Percentiles rank a stretch among this genome's conserved stretches.
Conservation (phyloP, 2,329 filamentous ascomycete species). For the Fusarium avenaceum region DNA sequence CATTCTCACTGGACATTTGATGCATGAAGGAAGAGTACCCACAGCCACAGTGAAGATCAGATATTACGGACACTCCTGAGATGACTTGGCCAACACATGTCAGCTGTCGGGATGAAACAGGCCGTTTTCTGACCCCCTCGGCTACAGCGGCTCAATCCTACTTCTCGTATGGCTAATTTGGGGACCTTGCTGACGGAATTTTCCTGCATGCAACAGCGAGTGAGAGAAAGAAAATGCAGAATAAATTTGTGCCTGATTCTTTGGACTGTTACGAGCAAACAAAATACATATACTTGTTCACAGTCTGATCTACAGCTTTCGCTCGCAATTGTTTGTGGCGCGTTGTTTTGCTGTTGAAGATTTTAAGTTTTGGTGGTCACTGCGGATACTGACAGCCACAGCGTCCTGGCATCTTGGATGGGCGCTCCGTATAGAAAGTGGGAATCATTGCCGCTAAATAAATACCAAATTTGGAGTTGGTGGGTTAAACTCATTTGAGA, state of each 20-base stretch:
- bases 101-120: conserved; percentile 3
- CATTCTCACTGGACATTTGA: too few relatives aligned
- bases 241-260: too few relatives aligned
- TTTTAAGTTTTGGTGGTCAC: conserved; percentile 2
- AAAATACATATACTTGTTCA: not conserved
- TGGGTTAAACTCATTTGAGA: not conserved
- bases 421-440: not conserved
- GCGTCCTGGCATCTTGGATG: not conserved
- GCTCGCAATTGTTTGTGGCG: conserved; percentile 2
- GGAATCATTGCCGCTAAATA: not conserved
- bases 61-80: not conserved
- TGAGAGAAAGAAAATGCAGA: not conserved
- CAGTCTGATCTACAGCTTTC: not conserved
- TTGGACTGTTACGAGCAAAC: not conserved
- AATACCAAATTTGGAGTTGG: not conserved
- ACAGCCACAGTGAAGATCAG: not conserved
- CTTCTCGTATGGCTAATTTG: conserved; percentile 30
- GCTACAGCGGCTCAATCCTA: conserved; percentile 28
- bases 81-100: conserved; percentile 6
- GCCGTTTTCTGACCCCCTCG: conserved; percentile 19
- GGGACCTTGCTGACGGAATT: conserved; percentile 4
- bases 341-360: not conserved
- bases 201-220: not conserved
- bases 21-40: not conserved
- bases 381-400: conserved; percentile 2